Evolutionary conservation across 75 land plant species (phyloP), one percentile per base, ranked within the genome.

Genomic region (Azolla pinnata): DNA sequence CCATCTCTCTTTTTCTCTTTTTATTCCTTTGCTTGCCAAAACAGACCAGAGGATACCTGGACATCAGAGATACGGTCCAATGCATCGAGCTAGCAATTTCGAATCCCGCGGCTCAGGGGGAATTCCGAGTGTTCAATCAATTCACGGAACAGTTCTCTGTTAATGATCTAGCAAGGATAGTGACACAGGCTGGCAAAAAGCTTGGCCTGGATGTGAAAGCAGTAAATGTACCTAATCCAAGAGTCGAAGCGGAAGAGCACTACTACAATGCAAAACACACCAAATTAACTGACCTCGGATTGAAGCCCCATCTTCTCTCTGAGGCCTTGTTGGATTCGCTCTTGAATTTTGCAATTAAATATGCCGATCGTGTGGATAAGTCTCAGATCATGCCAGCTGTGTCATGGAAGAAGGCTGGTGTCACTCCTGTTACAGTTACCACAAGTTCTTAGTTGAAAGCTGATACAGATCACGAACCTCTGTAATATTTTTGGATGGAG

Each of bases 241-340:
- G 98, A 48, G 98, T 93, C 19, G 98, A 93, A 63, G 90, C 90
- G 0, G 98, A 93, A 57, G 98, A 93, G 53, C 98, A 93, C 62
- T 93, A 93, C 62, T 93, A 93, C 83, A 93, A 93, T 57, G 98
- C 98, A 46, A 88, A 88, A 75, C 98, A 93, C 63, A 88, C 96
- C 5, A 93, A 89, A 66, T 76, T 93, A 10, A 68, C 83, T 2
- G 90, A 93, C 70, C 59, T 93, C 55, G 98, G 98, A 1, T 85
- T 93, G 25, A 44, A 83, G 61, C 98, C 98, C 14, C 98, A 93
- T 62, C 78, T 85, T 29, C 85, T 93, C 7, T 80, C 90, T 0
- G 96, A 85, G 63, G 93, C 90, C 18, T 84, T 93, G 30, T 77
- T 93, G 45, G 98, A 93, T 57, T 93, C 98, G 21, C 63, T 93